phyloP scores from a whole-genome alignment of 2,329 filamentous ascomycete species.

The Pestalotiopsis fici region DNA sequence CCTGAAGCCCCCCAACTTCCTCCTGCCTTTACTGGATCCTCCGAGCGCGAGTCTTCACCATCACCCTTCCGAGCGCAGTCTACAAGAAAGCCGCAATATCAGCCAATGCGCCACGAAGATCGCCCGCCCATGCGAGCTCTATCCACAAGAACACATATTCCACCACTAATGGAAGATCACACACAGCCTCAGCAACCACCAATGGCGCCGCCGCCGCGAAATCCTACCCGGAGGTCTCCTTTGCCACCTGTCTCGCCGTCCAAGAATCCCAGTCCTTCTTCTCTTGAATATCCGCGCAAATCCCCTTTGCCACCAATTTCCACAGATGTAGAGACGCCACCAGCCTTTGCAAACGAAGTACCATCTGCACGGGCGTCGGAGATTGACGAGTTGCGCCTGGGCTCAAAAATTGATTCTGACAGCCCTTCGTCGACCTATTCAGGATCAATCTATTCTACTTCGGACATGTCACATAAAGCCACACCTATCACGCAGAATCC shows the following conservation, averaged over 20 bases:
- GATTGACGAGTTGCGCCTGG: slow-evolving; percentile 25
- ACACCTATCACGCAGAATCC: slow-evolving; percentile 26
- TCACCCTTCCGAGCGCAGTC: slow-evolving; percentile 11
- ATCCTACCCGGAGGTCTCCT: slow-evolving; percentile 18
- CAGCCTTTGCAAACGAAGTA: slow-evolving; percentile 20
- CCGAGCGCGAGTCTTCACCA: not conserved
- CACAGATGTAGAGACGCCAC: slow-evolving; percentile 16
- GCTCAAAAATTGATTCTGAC: slow-evolving; percentile 14
- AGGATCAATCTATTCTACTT: slow-evolving; percentile 25
- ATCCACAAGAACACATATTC: slow-evolving; percentile 10
- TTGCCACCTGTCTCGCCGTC: slow-evolving; percentile 13
- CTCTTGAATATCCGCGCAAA: not conserved
- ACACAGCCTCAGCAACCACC: slow-evolving; percentile 16
- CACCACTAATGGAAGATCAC: slow-evolving; percentile 5
- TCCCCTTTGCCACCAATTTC: slow-evolving; percentile 20
- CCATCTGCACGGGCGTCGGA: slow-evolving; percentile 17
- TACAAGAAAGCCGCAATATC: not conserved
- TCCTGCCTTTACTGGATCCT: not conserved
- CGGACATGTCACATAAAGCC: slow-evolving; percentile 26
- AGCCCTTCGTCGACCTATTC: slow-evolving; percentile 26
- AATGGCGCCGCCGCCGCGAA: slow-evolving; percentile 16
- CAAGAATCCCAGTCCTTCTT: not conserved
- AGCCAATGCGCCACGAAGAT: not conserved
- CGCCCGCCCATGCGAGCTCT: slow-evolving; percentile 13
- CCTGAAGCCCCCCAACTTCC: not conserved